Evolutionary conservation across 23 red algal genomes (phyloP).

Genomic region (Gracilaria vermiculophylla): DNA sequence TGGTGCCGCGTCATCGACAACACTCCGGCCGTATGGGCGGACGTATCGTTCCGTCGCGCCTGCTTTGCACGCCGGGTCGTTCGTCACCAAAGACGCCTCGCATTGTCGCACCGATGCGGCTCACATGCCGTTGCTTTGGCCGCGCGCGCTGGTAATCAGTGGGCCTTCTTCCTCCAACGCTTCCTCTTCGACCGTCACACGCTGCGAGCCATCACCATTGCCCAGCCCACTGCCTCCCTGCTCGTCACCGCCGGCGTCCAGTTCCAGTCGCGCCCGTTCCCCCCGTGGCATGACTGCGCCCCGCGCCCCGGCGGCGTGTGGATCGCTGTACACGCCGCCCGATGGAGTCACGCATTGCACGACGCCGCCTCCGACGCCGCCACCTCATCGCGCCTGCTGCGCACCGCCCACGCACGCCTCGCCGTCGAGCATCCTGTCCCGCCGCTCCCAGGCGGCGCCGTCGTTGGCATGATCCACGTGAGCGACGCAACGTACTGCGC

Average conservation of each 20-base stretch:
- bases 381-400: too few species aligned
- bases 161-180: conserved; percentile 39
- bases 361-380: too few species aligned
- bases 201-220: conserved; percentile 34
- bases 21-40: conserved; percentile 28
- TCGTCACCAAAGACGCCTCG: not conserved
- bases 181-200: not conserved
- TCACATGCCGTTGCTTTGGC: conserved; percentile 4
- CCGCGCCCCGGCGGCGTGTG: conserved; percentile 8
- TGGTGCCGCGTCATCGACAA: conserved; percentile 52
- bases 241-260: not conserved
- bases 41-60: conserved; percentile 29
- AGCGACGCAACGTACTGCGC: not conserved
- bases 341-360: not conserved
- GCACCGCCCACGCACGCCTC: too few species aligned
- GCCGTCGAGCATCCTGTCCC: not conserved
- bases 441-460: conserved; percentile 18
- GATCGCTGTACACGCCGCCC: conserved; percentile 26
- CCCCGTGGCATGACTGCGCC: not conserved
- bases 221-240: conserved; percentile 13
- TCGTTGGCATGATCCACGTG: conserved; percentile 55
- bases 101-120: not conserved
- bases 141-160: conserved; percentile 36
- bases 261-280: conserved; percentile 5
- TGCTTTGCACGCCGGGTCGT: conserved; percentile 16